Evolutionary conservation across 768 basidiomycete genomes (phyloP).

Genomic region (Russula compacta): DNA sequence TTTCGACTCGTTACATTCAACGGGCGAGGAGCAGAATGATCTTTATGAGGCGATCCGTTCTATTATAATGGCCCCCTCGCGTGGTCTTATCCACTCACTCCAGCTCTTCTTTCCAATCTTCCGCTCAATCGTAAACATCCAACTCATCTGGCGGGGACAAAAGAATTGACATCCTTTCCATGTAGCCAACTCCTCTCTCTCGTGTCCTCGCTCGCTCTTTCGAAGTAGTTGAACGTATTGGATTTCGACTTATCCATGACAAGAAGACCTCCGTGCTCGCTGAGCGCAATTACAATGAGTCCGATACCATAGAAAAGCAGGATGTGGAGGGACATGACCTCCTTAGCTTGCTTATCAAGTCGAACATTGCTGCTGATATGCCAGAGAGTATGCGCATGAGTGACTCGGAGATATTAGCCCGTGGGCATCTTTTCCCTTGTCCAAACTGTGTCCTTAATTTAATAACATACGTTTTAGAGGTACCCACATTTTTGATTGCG

Average conservation of each 20-base stretch:
- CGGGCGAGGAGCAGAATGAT: conserved; percentile 21
- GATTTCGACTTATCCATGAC: conserved; percentile 36
- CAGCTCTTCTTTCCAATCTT: conserved; percentile 31
- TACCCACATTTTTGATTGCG: too few species aligned
- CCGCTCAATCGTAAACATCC: conserved; percentile 30
- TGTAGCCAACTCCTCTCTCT: conserved; percentile 21
- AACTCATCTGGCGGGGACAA: neutral
- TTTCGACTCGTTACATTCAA: conserved; percentile 27
- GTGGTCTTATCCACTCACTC: conserved; percentile 26
- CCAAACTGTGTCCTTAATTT: neutral
- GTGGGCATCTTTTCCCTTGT: neutral
- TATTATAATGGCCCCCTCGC: conserved; percentile 20
- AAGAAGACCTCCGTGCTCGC: too few species aligned
- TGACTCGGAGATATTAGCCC: too few species aligned
- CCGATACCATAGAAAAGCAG: conserved; percentile 9
- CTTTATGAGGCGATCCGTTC: conserved; percentile 29
- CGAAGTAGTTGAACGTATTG: conserved; percentile 41
- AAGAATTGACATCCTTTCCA: neutral
- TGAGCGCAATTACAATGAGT: neutral
- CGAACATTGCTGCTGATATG: conserved; percentile 27
- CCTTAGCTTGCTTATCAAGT: conserved; percentile 25
- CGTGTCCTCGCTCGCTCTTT: conserved; percentile 26
- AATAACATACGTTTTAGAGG: conserved; percentile 11
- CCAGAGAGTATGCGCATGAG: conserved; percentile 22
- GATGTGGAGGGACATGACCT: conserved; percentile 20